phyloP scores from a whole-genome alignment of 331 rosid genomes.

The Phaseolus coccineus region DNA sequence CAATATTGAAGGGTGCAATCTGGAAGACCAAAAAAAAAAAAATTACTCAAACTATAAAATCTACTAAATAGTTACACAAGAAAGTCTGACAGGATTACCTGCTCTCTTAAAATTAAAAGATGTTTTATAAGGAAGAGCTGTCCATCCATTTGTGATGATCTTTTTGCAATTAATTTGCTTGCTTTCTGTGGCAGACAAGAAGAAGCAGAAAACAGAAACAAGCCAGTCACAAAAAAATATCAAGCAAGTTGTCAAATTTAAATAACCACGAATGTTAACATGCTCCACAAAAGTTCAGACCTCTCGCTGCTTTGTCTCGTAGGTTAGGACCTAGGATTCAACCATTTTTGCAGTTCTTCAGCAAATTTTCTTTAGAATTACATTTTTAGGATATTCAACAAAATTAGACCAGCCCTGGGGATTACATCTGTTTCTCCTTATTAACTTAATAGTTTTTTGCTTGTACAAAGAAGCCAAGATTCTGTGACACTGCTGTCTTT shows the following conservation, averaged over 20 bases:
- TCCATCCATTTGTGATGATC: constrained; percentile 95
- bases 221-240: constrained; percentile 28
- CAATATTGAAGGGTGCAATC: constrained; percentile 96
- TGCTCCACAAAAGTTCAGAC: constrained; percentile 9
- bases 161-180: constrained; percentile 87
- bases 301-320: neutral
- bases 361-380: neutral
- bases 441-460: neutral
- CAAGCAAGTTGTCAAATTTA: constrained; percentile 23
- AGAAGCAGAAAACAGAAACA: constrained; percentile 45
- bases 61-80: constrained; percentile 26
- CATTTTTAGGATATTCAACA: neutral
- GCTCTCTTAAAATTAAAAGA: constrained; percentile 95
- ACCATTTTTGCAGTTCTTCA: neutral
- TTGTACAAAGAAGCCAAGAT: constrained; percentile 4
- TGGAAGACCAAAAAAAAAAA: constrained; percentile 49
- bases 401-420: neutral
- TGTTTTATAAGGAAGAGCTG: constrained; percentile 97
- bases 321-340: neutral
- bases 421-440: neutral
- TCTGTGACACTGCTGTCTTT: constrained; percentile 6
- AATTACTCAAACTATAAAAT: constrained; percentile 27
- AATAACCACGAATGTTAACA: constrained; percentile 24
- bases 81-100: constrained; percentile 60
- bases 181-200: constrained; percentile 76